Evolutionary conservation across 2,329 filamentous ascomycete species (phyloP), one percentile per base, ranked within the genome.

Genomic region (Sclerotinia nivalis): DNA sequence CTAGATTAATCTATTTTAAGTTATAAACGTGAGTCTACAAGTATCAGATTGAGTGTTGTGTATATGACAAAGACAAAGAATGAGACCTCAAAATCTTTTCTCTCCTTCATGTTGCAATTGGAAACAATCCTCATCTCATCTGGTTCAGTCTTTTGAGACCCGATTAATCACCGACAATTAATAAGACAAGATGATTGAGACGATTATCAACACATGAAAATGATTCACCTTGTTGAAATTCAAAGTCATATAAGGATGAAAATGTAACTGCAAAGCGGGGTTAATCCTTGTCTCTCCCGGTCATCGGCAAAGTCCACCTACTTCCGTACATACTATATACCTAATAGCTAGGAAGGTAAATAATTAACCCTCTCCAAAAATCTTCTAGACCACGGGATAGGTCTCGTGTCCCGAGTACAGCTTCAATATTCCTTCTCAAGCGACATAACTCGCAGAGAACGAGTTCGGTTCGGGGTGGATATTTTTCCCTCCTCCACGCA

Each of bases 401-500:
- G 9, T 65, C 31, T 40, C 28, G 47, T 40, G 10, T 40, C 47
- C 47, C 47, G 47, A 67, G 54, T 67, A 67, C 31, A 52, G 18
- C 65, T 49, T 15, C 28, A 40, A 13, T 2, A 25, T 49, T 15
- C 4, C 50, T 43, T 49, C 31, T n/a, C n/a, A 18, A 31, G n/a
- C 45, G 61, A 43, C 20, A 61, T n/a, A 68, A 31, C 58, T 47
- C 45, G 56, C 37, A 69, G 22, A 62, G 34, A 64, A 55, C 37
- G 37, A 69, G 43, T 50, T 62, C 20, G 22, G 10, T 50, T 50
- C 25, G 45, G 40, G 56, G 59, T 65, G 34, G 15, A 69, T 69
- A 56, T 65, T 54, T 52, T 54, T 45, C 18, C 67, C 50, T 56
- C 67, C 28, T 68, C 40, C 25, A 65, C 67, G 67, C 61, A 79